Base-by-base conservation (phyloP, 2,329 filamentous ascomycete genomes). In the Penicillium sp. region DNA sequence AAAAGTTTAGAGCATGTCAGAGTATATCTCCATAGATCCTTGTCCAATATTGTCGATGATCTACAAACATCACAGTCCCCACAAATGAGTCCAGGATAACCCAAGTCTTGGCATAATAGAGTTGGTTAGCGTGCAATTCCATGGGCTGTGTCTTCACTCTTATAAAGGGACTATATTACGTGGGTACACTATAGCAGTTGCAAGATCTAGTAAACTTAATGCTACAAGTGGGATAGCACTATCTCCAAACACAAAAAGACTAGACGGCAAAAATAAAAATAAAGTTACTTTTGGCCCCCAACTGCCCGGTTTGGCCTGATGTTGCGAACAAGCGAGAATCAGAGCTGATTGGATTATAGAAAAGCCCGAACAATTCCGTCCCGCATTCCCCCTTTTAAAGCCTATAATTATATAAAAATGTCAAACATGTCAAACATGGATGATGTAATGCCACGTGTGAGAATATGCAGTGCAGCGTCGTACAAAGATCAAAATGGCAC, bases 251-350 rank as follows among this genome's bases (percentile, higher is more conserved):
- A 17, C 26, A 25, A 36, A 36, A 35, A 25, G 44, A 19, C 11
- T 37, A 41, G 46, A 31, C 17, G 9, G 3, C 14, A 46, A 25
- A 47, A 26, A 17, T 8, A 7, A 50, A 37, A 22, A 37, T 43
- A 19, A 43, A 52, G 50, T 33, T 52, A 45, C 41, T 41, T 55
- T 54, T 52, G 50, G 50, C 58, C 56, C 45, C 58, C 66, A 68
- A 58, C 9, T 19, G 50, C 60, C 40, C 0, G n/a, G 58, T 62
- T 43, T 41, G 61, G 64, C 49, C 58, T 28, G 41, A 68, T 67
- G 61, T 67, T 42, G 62, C 65, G 66, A 67, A n/a, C 62, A 59
- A 59, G 57, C 64, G 57, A 59, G 37, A 25, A 42, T 46, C 14
- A 12, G 4, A 25, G 26, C 9, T 55, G 53, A 55, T 55, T 55